Evolutionary conservation across 2,329 filamentous ascomycete genomes (phyloP), one percentile per base, ranked within the genome.

Genomic region (Aurifilum marmelostoma): DNA sequence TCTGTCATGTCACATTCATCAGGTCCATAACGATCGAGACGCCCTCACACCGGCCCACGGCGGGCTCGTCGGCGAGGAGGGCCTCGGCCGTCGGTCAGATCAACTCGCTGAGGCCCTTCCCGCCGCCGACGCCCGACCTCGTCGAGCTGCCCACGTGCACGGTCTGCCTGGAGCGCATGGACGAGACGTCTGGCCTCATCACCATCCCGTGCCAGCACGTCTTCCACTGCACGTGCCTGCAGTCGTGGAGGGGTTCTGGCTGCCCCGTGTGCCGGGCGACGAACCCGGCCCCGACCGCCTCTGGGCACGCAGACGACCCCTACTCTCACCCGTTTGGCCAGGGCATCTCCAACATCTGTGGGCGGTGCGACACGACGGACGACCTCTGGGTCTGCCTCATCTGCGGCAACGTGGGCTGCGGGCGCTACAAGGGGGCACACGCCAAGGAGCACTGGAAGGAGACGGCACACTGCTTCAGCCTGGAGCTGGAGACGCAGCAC

Each of bases 151-250:
- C 96, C 1, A 98, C 96, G 1, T 99, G 96, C 73, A 94, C 96
- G 0, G 96, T 99, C 12, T 99, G 96, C 73, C 86, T 99, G 6
- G 96, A 99, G 79, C 91, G 95, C 62, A 99, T 99, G 96, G 96
- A 99, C 76, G 95, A 98, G 78, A 97, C 94, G 0, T 97, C 94
- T 0, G 96, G 96, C 0, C 84, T 99, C 2, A 88, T 99, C 77
- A 99, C 96, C 0, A 98, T 98, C 54, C 90, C 97, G 39, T 99
- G 96, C 77, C 95, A 98, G 76, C 96, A 99, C 75, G 93, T 98
- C 65, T 99, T 99, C 77, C 96, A 99, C 78, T 98, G 96, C 77
- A 94, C 91, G 1, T 99, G 96, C 79, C 84, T 99, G 0, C 92
- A 97, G 76, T 98, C 96, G 77, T 99, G 96, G 96, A 93, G 92